These are phyloP conservation scores for Podospora sp. DNA, from an alignment of 495 filamentous ascomycete genomes.

Conservation along the genomic window DNA sequence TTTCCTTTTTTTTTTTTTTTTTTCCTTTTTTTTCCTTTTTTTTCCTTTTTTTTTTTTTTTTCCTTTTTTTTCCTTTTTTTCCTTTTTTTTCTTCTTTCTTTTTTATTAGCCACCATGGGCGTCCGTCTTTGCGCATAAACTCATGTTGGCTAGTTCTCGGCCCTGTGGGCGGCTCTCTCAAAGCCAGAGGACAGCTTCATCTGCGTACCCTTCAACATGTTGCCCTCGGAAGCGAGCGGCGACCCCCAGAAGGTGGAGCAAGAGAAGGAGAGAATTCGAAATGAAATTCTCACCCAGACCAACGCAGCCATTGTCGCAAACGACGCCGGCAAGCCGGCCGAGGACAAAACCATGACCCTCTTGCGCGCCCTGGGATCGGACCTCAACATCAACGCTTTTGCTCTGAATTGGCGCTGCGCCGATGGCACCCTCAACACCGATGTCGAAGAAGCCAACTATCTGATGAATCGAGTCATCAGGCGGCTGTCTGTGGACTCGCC, in stretches of 20 bases:
- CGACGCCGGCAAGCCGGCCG: background rate
- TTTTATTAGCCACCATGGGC: too few relatives aligned
- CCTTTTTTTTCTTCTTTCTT: too few relatives aligned
- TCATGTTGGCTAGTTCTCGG: constrained; percentile 48
- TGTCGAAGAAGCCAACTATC: constrained; percentile 55
- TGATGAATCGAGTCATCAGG: constrained; percentile 48
- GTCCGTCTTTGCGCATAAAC: too few relatives aligned
- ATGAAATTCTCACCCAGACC: constrained; percentile 39
- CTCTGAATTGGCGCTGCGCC: constrained; percentile 44
- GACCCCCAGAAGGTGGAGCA: constrained; percentile 33
- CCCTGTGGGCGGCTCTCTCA: constrained; percentile 47
- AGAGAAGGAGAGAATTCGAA: constrained; percentile 45
- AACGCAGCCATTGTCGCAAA: background rate
- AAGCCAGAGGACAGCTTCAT: constrained; percentile 36
- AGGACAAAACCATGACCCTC: constrained; percentile 34
- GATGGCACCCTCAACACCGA: constrained; percentile 46
- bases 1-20: too few relatives aligned
- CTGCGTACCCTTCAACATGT: constrained; percentile 47
- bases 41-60: too few relatives aligned
- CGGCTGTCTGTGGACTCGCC: constrained; percentile 42
- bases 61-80: too few relatives aligned
- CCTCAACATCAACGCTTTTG: constrained; percentile 53
- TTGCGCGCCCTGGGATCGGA: constrained; percentile 48
- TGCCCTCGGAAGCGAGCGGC: constrained; percentile 40
- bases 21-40: too few relatives aligned